Evolutionary conservation across 768 basidiomycete species (phyloP).

Genomic region (Leccinum broughii): DNA sequence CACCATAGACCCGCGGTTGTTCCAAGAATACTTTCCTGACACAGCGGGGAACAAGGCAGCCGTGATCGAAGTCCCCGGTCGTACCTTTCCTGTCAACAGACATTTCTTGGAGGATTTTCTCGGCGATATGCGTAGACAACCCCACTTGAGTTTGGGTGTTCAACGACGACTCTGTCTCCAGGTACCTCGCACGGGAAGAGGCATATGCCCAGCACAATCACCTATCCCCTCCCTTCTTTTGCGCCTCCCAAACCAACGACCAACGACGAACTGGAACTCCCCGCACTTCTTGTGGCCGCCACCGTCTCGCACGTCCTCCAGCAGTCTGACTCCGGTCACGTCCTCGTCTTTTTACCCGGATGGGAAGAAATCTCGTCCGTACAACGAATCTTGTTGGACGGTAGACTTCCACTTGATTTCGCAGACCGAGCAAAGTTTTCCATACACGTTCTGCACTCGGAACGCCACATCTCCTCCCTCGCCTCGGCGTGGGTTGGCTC

Average conservation of each 20-base stretch:
- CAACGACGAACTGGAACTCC: constrained; percentile 70
- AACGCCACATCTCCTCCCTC: constrained; percentile 83
- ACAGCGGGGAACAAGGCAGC: constrained; percentile 57
- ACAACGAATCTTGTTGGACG: constrained; percentile 59
- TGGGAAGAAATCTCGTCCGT: constrained; percentile 87
- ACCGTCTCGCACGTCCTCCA: constrained; percentile 77
- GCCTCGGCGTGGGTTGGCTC: constrained; percentile 90
- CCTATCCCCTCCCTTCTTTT: constrained; percentile 4
- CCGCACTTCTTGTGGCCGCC: constrained; percentile 77
- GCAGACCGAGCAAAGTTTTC: constrained; percentile 54
- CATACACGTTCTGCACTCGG: constrained; percentile 86
- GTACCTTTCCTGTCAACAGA: constrained; percentile 85
- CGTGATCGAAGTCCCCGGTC: constrained; percentile 84
- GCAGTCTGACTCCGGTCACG: constrained; percentile 77
- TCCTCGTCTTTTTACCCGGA: constrained; percentile 89
- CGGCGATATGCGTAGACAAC: constrained; percentile 43
- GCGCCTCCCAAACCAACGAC: constrained; percentile 11
- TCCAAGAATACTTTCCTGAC: constrained; percentile 84
- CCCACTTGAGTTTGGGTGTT: constrained; percentile 61
- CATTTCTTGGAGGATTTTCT: constrained; percentile 80
- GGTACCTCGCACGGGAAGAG: constrained; percentile 68
- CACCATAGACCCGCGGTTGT: constrained; percentile 88
- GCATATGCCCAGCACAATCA: constrained; percentile 16
- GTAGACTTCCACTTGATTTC: constrained; percentile 60
- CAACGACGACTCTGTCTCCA: constrained; percentile 63